phyloP scores from a whole-genome alignment of 2,329 filamentous ascomycete species.

The Venturiaceae sp. region DNA sequence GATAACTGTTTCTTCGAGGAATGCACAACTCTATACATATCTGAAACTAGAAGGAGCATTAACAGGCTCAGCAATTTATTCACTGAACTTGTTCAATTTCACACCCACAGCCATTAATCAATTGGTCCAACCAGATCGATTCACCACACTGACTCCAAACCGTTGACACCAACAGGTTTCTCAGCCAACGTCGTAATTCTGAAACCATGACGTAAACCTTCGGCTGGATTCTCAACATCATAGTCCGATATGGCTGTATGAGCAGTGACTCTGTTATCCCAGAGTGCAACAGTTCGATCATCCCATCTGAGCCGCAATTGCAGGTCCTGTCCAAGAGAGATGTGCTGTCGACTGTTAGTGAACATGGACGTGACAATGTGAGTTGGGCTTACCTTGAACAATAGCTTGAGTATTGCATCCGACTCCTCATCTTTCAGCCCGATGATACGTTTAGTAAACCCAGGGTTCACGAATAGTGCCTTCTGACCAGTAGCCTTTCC shows the following conservation, averaged over 20 bases:
- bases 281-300: slow-evolving; percentile 14
- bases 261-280: slow-evolving; percentile 13
- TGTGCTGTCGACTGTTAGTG: not conserved
- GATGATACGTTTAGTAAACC: slow-evolving; percentile 20
- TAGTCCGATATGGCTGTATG: slow-evolving; percentile 9
- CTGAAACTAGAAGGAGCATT: too few species aligned
- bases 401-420: slow-evolving; percentile 15
- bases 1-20: too few species aligned
- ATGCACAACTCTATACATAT: too few species aligned
- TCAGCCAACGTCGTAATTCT: slow-evolving; percentile 17
- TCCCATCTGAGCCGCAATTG: slow-evolving; percentile 16
- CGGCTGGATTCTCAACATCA: slow-evolving; percentile 15
- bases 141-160: too few species aligned
- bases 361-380: not conserved
- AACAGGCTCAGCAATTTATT: too few species aligned
- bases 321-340: slow-evolving; percentile 15
- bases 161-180: slow-evolving; percentile 12
- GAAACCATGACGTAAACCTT: slow-evolving; percentile 17
- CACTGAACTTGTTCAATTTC: too few species aligned
- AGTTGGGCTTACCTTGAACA: slow-evolving; percentile 9
- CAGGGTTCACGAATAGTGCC: slow-evolving; percentile 23
- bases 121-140: too few species aligned
- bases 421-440: slow-evolving; percentile 18
- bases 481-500: slow-evolving; percentile 22
- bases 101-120: too few species aligned